Percentiles rank a stretch among this genome's conserved stretches.
phyloP scores from a whole-genome alignment of 805 yeast genomes.

The Isabelozyma heimii region DNA sequence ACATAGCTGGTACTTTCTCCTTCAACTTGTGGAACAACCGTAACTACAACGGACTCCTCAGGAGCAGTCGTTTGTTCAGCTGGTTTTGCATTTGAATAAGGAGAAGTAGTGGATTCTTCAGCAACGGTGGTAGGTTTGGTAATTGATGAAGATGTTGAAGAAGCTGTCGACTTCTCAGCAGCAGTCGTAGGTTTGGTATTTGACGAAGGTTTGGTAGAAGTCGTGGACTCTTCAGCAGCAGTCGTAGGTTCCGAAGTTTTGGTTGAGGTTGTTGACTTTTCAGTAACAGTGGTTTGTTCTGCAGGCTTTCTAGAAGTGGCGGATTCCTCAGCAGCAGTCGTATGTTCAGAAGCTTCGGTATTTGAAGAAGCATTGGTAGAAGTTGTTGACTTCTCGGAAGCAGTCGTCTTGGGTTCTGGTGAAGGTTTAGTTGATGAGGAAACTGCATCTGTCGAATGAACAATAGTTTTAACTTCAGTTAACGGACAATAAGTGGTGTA shows the following conservation, averaged over 20 bases:
- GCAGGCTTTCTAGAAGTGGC: background rate
- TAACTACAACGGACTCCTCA: background rate
- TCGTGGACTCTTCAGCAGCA: background rate
- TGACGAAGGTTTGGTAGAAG: background rate
- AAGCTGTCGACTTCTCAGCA: background rate
- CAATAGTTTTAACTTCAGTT: conserved; percentile 1
- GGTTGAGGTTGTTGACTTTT: background rate
- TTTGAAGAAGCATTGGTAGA: background rate
- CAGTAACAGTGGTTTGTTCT: background rate
- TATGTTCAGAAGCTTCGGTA: conserved; percentile 5
- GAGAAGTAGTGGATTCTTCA: background rate
- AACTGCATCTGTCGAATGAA: background rate
- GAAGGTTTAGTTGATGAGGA: background rate
- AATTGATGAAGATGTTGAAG: background rate
- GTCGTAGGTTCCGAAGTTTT: background rate
- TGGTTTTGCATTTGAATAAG: background rate
- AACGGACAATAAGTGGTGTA: conserved; percentile 17
- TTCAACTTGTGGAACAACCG: background rate
- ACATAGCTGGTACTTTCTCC: background rate
- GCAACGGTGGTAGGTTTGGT: background rate
- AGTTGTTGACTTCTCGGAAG: background rate
- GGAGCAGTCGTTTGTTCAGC: background rate
- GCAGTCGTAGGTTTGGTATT: background rate
- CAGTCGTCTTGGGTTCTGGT: background rate
- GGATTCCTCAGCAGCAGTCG: background rate